These are phyloP conservation scores for Ogataea ganodermae DNA, from an alignment of 805 yeast genomes.

Conservation along the genomic window DNA sequence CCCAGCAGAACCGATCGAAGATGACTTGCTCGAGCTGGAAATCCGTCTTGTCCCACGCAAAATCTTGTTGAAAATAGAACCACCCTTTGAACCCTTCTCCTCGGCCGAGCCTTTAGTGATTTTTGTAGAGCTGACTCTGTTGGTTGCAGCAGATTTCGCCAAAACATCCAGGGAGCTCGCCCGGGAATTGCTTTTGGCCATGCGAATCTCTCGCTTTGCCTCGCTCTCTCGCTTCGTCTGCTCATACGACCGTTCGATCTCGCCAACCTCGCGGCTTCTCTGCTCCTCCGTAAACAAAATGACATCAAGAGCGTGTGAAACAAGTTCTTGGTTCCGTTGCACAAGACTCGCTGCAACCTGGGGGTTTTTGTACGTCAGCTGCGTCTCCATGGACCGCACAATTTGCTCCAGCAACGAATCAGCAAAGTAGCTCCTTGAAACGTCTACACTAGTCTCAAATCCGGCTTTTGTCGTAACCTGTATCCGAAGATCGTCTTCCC, in stretches of 20 bases:
- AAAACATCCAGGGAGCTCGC: slow-evolving; percentile 27
- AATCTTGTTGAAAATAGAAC: slow-evolving; percentile 8
- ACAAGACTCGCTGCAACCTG: slow-evolving; percentile 31
- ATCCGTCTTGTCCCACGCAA: neutral
- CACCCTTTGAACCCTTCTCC: neutral
- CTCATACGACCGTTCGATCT: slow-evolving; percentile 12
- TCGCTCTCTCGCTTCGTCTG: slow-evolving; percentile 10
- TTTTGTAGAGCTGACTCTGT: slow-evolving; percentile 27
- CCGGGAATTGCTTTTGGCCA: slow-evolving; percentile 17
- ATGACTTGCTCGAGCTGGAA: neutral
- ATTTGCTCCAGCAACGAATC: slow-evolving; percentile 40
- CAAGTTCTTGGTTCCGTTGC: slow-evolving; percentile 30
- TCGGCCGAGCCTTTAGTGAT: slow-evolving; percentile 15
- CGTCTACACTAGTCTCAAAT: slow-evolving; percentile 25
- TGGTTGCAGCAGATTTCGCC: neutral
- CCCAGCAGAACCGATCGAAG: neutral
- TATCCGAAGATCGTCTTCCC: slow-evolving; percentile 24
- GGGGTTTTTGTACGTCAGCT: slow-evolving; percentile 39
- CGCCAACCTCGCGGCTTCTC: slow-evolving; percentile 8
- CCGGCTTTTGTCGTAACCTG: slow-evolving; percentile 31
- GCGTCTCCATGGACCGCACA: slow-evolving; percentile 37
- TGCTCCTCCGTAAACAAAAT: slow-evolving; percentile 14
- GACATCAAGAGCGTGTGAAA: slow-evolving; percentile 16
- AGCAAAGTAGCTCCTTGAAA: slow-evolving; percentile 38
- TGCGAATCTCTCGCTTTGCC: slow-evolving; percentile 11